Evolutionary conservation across 768 basidiomycete species (phyloP).

Genomic region (Boletus rufocinnamomeus): DNA sequence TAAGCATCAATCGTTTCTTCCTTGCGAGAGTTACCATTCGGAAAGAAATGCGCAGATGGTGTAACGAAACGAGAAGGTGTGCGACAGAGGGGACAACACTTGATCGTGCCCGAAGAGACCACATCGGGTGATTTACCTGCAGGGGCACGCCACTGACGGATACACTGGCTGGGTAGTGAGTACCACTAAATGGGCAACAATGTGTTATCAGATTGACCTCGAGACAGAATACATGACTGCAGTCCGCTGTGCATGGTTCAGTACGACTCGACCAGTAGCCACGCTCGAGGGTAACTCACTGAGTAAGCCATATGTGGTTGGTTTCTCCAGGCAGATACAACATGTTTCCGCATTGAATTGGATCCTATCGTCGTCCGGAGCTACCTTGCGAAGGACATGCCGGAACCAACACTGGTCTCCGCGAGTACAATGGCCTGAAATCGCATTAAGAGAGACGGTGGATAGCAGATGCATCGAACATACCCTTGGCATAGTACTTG

Average conservation of each 20-base stretch:
- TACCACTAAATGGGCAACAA: neutral
- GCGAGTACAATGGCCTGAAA: slow-evolving; percentile 66
- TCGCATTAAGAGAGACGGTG: slow-evolving; percentile 1
- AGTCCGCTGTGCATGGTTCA: slow-evolving; percentile 51
- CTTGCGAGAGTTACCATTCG: slow-evolving; percentile 56
- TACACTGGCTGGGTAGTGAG: slow-evolving; percentile 52
- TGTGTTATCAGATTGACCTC: slow-evolving; percentile 43
- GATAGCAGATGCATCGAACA: slow-evolving; percentile 8
- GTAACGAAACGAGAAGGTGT: slow-evolving; percentile 64
- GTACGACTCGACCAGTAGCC: neutral
- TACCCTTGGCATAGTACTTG: slow-evolving; percentile 61
- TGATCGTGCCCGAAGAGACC: slow-evolving; percentile 58
- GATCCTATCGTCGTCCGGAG: slow-evolving; percentile 27
- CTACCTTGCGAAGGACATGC: slow-evolving; percentile 42
- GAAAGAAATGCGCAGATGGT: slow-evolving; percentile 71
- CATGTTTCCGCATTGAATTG: slow-evolving; percentile 52
- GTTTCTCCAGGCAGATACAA: slow-evolving; percentile 75
- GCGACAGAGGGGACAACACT: slow-evolving; percentile 81
- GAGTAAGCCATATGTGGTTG: slow-evolving; percentile 66
- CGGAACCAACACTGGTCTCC: slow-evolving; percentile 78
- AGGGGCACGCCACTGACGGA: slow-evolving; percentile 76
- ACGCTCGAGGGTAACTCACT: slow-evolving; percentile 40
- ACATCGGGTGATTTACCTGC: slow-evolving; percentile 52
- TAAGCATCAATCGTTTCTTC: slow-evolving; percentile 53
- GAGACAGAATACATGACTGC: slow-evolving; percentile 79